These are phyloP conservation scores for Biancaea sappan DNA, from an alignment of 306 rosid genomes.

Conservation along the genomic window DNA sequence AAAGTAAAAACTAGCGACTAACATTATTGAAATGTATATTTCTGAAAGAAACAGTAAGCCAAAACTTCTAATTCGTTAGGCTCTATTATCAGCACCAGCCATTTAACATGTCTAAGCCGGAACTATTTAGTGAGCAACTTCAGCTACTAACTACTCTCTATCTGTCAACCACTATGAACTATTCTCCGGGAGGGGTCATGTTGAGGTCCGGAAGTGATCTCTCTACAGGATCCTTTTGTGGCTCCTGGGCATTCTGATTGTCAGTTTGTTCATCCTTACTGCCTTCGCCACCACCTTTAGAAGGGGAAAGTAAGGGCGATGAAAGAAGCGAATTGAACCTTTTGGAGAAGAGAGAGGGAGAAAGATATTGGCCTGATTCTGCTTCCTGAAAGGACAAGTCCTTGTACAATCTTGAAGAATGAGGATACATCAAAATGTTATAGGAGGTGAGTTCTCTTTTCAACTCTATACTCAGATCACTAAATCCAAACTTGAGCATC, in stretches of 20 bases:
- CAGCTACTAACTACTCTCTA: background rate
- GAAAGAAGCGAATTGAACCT: background rate
- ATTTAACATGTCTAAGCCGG: background rate
- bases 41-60: background rate
- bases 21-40: background rate
- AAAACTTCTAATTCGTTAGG: background rate
- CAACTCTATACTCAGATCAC: background rate
- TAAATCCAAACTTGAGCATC: conserved; percentile 35
- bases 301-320: conserved; percentile 7
- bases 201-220: conserved; percentile 4
- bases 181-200: conserved; percentile 5
- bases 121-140: background rate
- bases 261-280: background rate
- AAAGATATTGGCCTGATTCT: background rate
- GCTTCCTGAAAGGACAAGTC: background rate
- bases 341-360: background rate
- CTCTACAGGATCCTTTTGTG: background rate
- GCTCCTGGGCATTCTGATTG: background rate
- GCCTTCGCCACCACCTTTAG: background rate
- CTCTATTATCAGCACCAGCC: background rate
- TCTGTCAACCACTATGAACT: background rate
- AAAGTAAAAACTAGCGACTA: background rate
- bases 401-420: background rate
- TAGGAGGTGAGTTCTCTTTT: conserved; percentile 19
- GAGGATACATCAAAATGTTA: conserved; percentile 44